phyloP scores from a whole-genome alignment of 768 basidiomycete genomes.

The Leccinum pellstonianum region DNA sequence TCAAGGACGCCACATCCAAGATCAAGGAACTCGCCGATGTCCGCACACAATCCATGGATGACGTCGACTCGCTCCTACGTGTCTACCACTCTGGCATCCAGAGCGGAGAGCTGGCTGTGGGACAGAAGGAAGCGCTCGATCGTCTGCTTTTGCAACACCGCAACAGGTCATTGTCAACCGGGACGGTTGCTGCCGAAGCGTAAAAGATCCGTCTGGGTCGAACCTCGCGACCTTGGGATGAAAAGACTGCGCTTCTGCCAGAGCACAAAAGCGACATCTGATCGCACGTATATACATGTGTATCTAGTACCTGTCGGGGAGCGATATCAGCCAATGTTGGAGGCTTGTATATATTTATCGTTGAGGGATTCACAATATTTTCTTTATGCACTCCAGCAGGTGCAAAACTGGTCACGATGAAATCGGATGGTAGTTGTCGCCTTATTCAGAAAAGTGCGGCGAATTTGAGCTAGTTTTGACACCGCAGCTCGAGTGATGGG shows the following conservation, averaged over 20 bases:
- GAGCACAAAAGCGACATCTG: conserved; percentile 22
- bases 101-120: conserved; percentile 87
- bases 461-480: neutral
- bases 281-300: conserved; percentile 8
- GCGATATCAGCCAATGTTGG: conserved; percentile 9
- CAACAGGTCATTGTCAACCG: conserved; percentile 26
- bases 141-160: conserved; percentile 80
- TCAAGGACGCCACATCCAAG: conserved; percentile 99
- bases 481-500: neutral
- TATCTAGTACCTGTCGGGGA: conserved; percentile 14
- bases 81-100: conserved; percentile 94
- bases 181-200: conserved; percentile 4
- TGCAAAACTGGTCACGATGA: neutral
- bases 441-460: neutral
- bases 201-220: conserved; percentile 2
- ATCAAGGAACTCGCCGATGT: conserved; percentile 99
- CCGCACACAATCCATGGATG: conserved; percentile 98
- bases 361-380: neutral
- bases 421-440: neutral
- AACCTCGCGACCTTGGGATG: neutral
- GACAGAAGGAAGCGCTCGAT: conserved; percentile 92
- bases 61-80: conserved; percentile 95
- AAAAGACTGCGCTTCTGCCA: neutral
- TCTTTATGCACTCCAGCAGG: neutral
- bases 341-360: neutral